phyloP scores from a whole-genome alignment of 306 rosid species.

The Vigna nakashimae region DNA sequence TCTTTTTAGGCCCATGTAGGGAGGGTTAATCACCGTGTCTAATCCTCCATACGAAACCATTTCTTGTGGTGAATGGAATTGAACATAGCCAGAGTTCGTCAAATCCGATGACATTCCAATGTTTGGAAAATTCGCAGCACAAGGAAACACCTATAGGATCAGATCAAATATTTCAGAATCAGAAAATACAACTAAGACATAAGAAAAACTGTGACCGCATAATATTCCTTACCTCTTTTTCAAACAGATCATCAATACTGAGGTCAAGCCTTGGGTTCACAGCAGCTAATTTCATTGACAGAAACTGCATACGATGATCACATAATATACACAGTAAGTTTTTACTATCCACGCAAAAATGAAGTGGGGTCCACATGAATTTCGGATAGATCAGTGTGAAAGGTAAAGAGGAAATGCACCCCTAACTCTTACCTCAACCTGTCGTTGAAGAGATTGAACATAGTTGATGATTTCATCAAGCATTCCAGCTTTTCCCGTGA shows the following conservation, averaged over 20 bases:
- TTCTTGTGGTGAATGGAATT: constrained; percentile 65
- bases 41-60: constrained; percentile 59
- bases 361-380: not conserved
- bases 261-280: constrained; percentile 80
- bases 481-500: constrained; percentile 98
- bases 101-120: constrained; percentile 65
- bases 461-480: constrained; percentile 96
- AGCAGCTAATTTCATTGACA: constrained; percentile 95
- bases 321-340: not conserved
- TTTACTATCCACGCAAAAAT: not conserved
- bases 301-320: constrained; percentile 65
- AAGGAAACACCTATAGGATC: constrained; percentile 61
- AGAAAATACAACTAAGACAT: not conserved
- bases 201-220: not conserved
- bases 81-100: constrained; percentile 56
- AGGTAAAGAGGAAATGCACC: not conserved
- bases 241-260: constrained; percentile 70
- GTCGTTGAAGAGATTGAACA: constrained; percentile 95
- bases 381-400: not conserved
- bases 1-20: constrained; percentile 64
- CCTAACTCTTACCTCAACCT: constrained; percentile 78
- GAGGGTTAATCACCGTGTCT: constrained; percentile 59
- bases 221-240: constrained; percentile 69
- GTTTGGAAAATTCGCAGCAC: constrained; percentile 56
- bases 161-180: constrained; percentile 33